Percentiles rank a stretch among this genome's conserved stretches.
These are phyloP conservation scores for Crucibulum laeve DNA, from an alignment of 768 basidiomycete species.

Conservation along the genomic window DNA sequence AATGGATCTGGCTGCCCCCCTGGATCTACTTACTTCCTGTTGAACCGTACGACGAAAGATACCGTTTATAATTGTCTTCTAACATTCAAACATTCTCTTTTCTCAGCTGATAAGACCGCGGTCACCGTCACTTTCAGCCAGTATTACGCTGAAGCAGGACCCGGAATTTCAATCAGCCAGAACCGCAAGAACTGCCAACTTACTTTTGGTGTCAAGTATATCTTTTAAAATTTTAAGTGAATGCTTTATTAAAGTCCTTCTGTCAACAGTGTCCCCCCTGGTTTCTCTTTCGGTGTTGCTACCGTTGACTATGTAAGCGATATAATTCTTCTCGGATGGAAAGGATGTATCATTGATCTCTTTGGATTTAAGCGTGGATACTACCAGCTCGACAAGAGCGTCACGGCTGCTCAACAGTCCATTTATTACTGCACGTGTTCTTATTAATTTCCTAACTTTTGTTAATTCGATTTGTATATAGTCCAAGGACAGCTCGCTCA, in stretches of 20 bases:
- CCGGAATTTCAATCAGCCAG: conserved; percentile 11
- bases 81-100: neutral
- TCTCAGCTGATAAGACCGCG: conserved; percentile 13
- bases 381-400: conserved; percentile 15
- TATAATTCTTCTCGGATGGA: neutral
- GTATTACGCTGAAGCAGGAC: conserved; percentile 15
- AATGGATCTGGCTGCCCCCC: conserved; percentile 17
- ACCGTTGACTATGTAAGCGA: conserved; percentile 15
- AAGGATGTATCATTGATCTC: neutral
- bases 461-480: neutral
- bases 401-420: conserved; percentile 12
- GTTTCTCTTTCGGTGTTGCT: conserved; percentile 16
- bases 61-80: neutral
- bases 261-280: conserved; percentile 13
- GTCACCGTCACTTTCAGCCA: conserved; percentile 17
- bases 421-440: conserved; percentile 16
- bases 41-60: conserved; percentile 11
- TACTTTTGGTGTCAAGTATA: conserved; percentile 15
- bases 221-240: neutral
- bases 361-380: conserved; percentile 12
- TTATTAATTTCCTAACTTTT: neutral
- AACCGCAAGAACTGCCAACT: conserved; percentile 20
- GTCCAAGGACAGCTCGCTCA: conserved; percentile 15
- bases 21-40: conserved; percentile 14
- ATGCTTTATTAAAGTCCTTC: neutral